These are phyloP conservation scores for Schwanniomyces occidentalis DNA, from an alignment of 805 yeast genomes.

Conservation along the genomic window DNA sequence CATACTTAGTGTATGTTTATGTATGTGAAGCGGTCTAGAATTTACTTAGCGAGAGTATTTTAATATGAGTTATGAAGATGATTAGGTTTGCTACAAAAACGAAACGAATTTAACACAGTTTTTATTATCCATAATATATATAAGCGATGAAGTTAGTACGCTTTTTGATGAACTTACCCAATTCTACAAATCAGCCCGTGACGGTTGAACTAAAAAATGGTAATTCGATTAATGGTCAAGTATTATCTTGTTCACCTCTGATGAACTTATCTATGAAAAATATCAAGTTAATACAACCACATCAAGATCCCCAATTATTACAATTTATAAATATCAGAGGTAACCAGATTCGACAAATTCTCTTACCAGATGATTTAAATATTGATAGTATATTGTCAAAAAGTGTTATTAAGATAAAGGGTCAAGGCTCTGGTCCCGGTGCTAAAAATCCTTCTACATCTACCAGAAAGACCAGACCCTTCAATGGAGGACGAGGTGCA, in stretches of 20 bases:
- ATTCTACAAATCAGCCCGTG: constrained; percentile 72
- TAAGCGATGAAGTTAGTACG: constrained; percentile 60
- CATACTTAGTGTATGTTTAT: too few relatives aligned
- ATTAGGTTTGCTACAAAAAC: too few relatives aligned
- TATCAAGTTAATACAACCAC: constrained; percentile 72
- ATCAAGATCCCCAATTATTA: constrained; percentile 66
- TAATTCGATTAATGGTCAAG: constrained; percentile 78
- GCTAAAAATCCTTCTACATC: constrained; percentile 13
- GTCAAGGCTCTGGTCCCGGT: constrained; percentile 47
- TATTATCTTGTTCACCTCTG: constrained; percentile 81
- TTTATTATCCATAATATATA: too few relatives aligned
- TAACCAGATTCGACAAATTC: constrained; percentile 78
- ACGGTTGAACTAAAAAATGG: constrained; percentile 93
- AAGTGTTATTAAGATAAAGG: constrained; percentile 42
- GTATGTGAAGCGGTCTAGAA: too few relatives aligned
- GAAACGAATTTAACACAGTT: too few relatives aligned
- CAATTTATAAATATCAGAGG: constrained; percentile 88
- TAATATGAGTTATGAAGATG: too few relatives aligned
- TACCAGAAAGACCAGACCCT: constrained; percentile 12
- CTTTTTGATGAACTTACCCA: constrained; percentile 75
- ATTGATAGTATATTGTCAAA: constrained; percentile 63
- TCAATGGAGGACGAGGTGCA: constrained; percentile 20
- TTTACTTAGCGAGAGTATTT: too few relatives aligned
- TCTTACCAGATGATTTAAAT: constrained; percentile 84
- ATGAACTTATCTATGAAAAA: constrained; percentile 86